Base-by-base conservation (phyloP, 768 basidiomycete genomes). In the Tricholoma flavovirens region DNA sequence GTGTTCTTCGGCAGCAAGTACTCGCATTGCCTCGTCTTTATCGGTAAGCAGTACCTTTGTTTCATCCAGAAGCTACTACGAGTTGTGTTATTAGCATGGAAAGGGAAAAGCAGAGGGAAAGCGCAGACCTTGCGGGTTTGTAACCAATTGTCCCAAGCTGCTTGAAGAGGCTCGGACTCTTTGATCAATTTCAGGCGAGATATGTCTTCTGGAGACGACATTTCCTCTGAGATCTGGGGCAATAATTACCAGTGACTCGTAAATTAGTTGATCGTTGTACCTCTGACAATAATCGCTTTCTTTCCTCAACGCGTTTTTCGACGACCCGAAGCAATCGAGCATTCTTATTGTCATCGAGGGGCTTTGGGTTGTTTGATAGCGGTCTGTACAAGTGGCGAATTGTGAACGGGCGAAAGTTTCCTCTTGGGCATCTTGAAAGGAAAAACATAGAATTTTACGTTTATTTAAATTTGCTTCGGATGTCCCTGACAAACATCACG, bases 1-100 rank as follows among this genome's bases (percentile, higher is more conserved):
- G 57, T 84, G 79, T 63, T 94, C 93, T 33, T 88, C 85, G 1
- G 69, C 62, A 0, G 92, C 93, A 55, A 97, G 76, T 7, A 80
- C 67, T 5, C 87, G 86, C 79, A 98, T 87, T 2, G 79, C 72
- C 1, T 83, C 78, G 63, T 96, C 94, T 0, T 86, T 72, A 63
- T 96, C 94, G 33, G 74, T 65, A 2, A 93, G 79, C 0, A 93
- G 79, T 0, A 77, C 66, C 2, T 73, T 65, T 0, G 85, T 84
- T 61, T 88, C 88, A 61, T 80, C 70, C 30, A 91, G 72, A 45
- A 83, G 80, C 88, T 93, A 77, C 74, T 74, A 63, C 67, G 61
- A 51, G 51, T 12, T 46, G 22, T 48, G 43, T 58, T n/a, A 55
- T 53, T 32, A 35, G 51, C 19, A 19, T 53, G 22, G 15, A n/a